Percentiles rank a stretch among this genome's conserved stretches.
These are phyloP conservation scores for Solanum hybrid DNA, from an alignment of 305 asterid species.

Conservation along the genomic window DNA sequence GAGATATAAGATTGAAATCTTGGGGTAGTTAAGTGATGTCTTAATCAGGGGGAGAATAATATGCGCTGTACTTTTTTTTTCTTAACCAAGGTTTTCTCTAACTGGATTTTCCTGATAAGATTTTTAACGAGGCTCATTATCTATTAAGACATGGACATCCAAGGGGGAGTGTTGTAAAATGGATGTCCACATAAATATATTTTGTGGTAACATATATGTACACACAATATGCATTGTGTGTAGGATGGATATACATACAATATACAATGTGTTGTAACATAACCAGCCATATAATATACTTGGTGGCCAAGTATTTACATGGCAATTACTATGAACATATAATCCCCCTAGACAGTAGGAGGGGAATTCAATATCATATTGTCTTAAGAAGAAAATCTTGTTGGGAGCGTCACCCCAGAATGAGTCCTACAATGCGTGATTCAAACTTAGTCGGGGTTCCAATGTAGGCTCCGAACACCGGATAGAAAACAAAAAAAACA, in stretches of 20 bases:
- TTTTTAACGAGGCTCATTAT: neutral
- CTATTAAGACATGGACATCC: neutral
- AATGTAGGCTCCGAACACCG: neutral
- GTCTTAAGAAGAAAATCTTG: neutral
- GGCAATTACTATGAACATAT: neutral
- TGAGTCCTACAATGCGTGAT: neutral
- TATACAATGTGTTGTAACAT: no score
- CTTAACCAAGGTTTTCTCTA: neutral
- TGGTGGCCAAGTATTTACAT: no score
- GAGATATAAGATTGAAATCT: no score
- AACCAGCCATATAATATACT: no score
- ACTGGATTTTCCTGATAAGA: neutral
- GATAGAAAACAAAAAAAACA: no score
- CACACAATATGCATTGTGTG: no score
- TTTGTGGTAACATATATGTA: no score
- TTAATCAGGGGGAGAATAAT: neutral
- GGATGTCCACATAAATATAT: neutral
- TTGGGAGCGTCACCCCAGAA: neutral
- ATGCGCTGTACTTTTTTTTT: neutral
- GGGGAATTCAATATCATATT: neutral
- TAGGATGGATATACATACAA: no score
- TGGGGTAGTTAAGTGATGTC: neutral
- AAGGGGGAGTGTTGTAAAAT: neutral
- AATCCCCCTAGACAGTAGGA: neutral
- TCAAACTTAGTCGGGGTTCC: neutral